Evolutionary conservation across 345 rosid species (phyloP), one percentile per base, ranked within the genome.

Genomic region (Toxicodendron radicans): DNA sequence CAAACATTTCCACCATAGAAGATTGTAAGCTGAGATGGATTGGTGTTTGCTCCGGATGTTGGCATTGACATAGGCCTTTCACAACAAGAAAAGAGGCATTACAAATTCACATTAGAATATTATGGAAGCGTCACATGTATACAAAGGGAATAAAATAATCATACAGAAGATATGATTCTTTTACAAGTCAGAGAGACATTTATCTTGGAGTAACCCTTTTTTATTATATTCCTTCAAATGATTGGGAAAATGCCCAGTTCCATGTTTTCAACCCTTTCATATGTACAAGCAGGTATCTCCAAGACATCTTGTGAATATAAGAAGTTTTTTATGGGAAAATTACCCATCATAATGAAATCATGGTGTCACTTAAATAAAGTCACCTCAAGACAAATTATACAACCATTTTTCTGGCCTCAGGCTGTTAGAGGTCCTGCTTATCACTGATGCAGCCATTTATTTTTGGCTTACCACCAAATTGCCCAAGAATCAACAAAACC

Each of bases 1-100:
- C 78, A 70, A 69, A 92, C 93, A 48, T 66, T 82, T 83, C 97
- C 98, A 73, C 87, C 87, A 72, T 84, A 94, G 88, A 92, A 92
- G 63, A 94, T 87, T 52, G 97, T 94, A 41, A 92, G 93, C 79
- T 92, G 97, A 75, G 79, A 58, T 23, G 90, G 90, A 74, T 78
- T 52, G 64, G 82, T 58, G 72, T 82, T 81, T 17, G 76, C 66
- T 79, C 82, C 85, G 35, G 85, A 75, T 35, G 83, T 58, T 17
- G 77, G 76, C 72, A 73, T 58, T 11, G 68, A 66, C 18, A n/a
- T 23, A 52, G 81, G 52, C 84, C 94, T 91, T 74, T 45, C 32
- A 74, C 53, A 76, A 52, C 57, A 35, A 24, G 67, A 73, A 23
- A 59, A 20, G 51, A 57, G 16, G 61, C 71, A 10, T 33, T 62